These are phyloP conservation scores for Fusarium secorum DNA, from an alignment of 2,329 filamentous ascomycete genomes.

Conservation along the genomic window DNA sequence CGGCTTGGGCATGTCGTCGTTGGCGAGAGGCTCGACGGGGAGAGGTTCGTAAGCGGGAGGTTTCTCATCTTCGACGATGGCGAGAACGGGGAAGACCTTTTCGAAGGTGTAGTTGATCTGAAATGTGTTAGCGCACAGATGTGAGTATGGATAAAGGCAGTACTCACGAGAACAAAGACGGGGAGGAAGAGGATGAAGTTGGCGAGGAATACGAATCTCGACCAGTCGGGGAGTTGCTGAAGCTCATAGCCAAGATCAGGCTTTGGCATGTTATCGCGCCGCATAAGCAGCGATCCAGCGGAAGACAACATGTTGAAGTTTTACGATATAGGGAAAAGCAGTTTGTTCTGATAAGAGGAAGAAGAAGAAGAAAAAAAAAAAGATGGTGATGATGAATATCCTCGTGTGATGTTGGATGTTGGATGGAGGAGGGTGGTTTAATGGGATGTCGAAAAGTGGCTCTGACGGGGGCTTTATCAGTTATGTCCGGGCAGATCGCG, in stretches of 20 bases:
- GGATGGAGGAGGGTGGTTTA: constrained; percentile 17
- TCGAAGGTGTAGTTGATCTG: constrained; percentile 61
- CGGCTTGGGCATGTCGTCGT: constrained; percentile 45
- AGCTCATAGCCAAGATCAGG: constrained; percentile 10
- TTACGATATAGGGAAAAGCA: not conserved
- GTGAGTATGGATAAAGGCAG: not conserved
- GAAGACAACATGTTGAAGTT: constrained; percentile 26
- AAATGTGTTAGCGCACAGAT: not conserved
- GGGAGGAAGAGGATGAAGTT: constrained; percentile 57
- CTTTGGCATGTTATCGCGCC: constrained; percentile 46
- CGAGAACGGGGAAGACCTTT: constrained; percentile 60
- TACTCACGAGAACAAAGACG: constrained; percentile 52
- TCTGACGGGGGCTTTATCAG: constrained; percentile 19
- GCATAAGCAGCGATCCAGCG: constrained; percentile 33
- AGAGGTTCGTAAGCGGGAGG: constrained; percentile 64
- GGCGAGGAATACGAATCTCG: constrained; percentile 49
- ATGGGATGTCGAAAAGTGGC: constrained; percentile 10
- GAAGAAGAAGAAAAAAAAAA: not conserved
- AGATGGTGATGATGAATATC: not conserved
- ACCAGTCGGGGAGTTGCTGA: constrained; percentile 44
- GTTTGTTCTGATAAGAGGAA: not conserved
- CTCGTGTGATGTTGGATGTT: not conserved
- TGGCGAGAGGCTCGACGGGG: constrained; percentile 55
- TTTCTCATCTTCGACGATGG: constrained; percentile 66
- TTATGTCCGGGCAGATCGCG: constrained; percentile 10